phyloP scores from a whole-genome alignment of 768 basidiomycete species.

The Termitomyces sp. region DNA sequence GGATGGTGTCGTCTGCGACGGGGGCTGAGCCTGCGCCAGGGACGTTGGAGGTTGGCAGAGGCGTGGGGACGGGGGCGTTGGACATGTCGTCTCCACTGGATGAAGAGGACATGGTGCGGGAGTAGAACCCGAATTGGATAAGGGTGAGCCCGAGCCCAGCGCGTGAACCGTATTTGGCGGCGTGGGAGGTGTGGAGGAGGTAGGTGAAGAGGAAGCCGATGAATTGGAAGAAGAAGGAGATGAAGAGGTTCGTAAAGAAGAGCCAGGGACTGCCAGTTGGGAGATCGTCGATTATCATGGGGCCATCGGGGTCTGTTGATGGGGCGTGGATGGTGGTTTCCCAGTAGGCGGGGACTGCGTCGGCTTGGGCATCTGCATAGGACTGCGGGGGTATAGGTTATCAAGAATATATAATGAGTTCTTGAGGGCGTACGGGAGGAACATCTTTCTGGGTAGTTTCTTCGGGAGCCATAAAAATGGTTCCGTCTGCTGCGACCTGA shows the following conservation, averaged over 20 bases:
- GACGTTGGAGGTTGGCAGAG: background rate
- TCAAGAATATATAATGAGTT: background rate
- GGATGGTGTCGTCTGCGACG: slow-evolving; percentile 35
- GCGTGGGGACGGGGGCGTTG: background rate
- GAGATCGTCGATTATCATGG: slow-evolving; percentile 86
- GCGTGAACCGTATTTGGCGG: slow-evolving; percentile 80
- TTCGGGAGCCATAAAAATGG: slow-evolving; percentile 69
- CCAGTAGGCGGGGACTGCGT: slow-evolving; percentile 94
- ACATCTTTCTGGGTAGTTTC: slow-evolving; percentile 68
- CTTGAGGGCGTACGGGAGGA: slow-evolving; percentile 67
- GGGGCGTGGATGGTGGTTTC: slow-evolving; percentile 90
- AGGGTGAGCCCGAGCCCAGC: slow-evolving; percentile 29
- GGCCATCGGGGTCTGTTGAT: slow-evolving; percentile 40
- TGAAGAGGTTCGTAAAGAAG: slow-evolving; percentile 78
- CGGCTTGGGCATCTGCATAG: slow-evolving; percentile 83
- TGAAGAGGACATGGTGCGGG: slow-evolving; percentile 29
- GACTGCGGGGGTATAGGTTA: slow-evolving; percentile 41
- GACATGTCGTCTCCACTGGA: background rate
- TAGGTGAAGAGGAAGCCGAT: slow-evolving; percentile 92
- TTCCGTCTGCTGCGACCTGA: slow-evolving; percentile 51
- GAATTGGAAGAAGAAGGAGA: slow-evolving; percentile 91
- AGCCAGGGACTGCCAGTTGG: slow-evolving; percentile 74
- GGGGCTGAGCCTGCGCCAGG: slow-evolving; percentile 28
- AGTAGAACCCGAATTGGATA: slow-evolving; percentile 88
- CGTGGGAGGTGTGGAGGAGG: slow-evolving; percentile 88